Percentiles rank a stretch among this genome's conserved stretches.
These are phyloP conservation scores for Hyaloscypha variabilis DNA, from an alignment of 495 filamentous ascomycete species.

Conservation along the genomic window DNA sequence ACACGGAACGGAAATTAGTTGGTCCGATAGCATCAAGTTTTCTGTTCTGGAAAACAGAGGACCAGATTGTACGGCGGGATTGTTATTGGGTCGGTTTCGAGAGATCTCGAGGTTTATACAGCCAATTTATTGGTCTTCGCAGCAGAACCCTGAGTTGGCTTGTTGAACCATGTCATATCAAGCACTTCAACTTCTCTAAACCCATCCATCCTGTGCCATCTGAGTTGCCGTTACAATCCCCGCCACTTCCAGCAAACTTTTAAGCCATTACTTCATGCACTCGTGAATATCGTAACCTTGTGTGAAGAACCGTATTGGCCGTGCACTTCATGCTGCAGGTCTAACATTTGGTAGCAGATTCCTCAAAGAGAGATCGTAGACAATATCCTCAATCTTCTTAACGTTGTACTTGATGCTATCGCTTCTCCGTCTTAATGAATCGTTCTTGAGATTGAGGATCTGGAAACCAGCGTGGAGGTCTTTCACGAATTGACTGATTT, in stretches of 20 bases:
- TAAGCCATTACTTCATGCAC: background rate
- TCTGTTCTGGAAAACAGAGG: background rate
- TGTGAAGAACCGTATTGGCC: background rate
- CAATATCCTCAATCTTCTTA: slow-evolving; percentile 98
- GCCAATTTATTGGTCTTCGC: background rate
- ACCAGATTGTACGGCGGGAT: background rate
- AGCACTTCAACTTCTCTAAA: background rate
- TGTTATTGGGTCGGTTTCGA: background rate
- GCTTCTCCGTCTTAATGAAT: slow-evolving; percentile 80
- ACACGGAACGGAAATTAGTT: background rate
- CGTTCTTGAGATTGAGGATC: slow-evolving; percentile 96
- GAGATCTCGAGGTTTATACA: background rate
- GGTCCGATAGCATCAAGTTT: background rate
- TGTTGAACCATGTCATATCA: background rate
- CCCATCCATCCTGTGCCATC: background rate
- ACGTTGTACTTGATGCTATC: slow-evolving; percentile 96
- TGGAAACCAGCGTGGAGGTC: slow-evolving; percentile 95
- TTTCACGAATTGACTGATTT: slow-evolving; percentile 91
- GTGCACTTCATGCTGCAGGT: background rate
- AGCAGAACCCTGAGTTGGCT: background rate
- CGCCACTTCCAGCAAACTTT: background rate
- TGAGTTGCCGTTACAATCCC: background rate
- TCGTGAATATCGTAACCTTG: slow-evolving; percentile 1
- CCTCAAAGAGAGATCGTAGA: slow-evolving; percentile 89
- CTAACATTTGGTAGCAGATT: slow-evolving; percentile 67